phyloP scores from a whole-genome alignment of 768 basidiomycete species.

The Crepidotus variabilis region DNA sequence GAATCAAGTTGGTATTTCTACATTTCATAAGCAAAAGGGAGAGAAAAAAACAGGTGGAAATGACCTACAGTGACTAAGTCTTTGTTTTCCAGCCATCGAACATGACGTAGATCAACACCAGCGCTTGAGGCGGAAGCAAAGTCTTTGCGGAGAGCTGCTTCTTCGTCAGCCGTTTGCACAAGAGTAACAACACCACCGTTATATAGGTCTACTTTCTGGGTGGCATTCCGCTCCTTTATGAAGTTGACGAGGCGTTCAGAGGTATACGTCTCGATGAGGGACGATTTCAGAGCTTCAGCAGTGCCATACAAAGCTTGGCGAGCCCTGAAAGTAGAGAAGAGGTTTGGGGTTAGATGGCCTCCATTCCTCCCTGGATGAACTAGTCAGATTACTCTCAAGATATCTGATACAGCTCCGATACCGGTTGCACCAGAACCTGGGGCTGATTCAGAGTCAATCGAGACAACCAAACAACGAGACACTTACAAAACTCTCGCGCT shows the following conservation, averaged over 20 bases:
- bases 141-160: conserved; percentile 34
- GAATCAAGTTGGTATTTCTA: conserved; percentile 28
- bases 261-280: conserved; percentile 57
- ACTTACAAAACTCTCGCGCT: conserved; percentile 83
- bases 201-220: conserved; percentile 57
- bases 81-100: conserved; percentile 43
- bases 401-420: conserved; percentile 18
- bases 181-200: conserved; percentile 50
- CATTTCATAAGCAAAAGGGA: background rate
- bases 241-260: conserved; percentile 43
- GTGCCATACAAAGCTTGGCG: conserved; percentile 38
- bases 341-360: conserved; percentile 61
- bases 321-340: conserved; percentile 42
- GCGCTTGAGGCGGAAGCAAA: conserved; percentile 50
- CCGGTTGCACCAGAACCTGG: conserved; percentile 78
- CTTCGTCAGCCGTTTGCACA: conserved; percentile 44
- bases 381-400: background rate
- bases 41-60: background rate
- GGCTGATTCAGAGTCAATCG: background rate
- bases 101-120: conserved; percentile 40
- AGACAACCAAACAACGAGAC: background rate
- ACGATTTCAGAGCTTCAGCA: conserved; percentile 51
- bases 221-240: conserved; percentile 39
- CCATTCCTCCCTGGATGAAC: conserved; percentile 63
- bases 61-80: conserved; percentile 44